Conservation (phyloP, 495 filamentous ascomycete genomes). For the Xylaria venustula region DNA sequence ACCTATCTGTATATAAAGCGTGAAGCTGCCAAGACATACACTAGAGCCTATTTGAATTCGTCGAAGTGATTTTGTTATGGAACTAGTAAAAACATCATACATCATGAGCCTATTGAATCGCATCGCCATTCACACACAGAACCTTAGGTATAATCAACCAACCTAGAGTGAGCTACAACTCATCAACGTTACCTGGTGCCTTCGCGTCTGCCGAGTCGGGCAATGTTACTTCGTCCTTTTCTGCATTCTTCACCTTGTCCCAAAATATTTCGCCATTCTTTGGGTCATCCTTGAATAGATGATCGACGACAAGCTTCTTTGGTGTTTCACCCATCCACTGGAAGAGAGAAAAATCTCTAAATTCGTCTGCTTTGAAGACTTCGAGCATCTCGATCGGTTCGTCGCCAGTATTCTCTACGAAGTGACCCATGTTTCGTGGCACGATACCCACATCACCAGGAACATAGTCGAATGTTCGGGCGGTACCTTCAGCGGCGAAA, state of each 20-base stretch:
- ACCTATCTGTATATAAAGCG: no score
- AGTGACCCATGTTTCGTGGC: slow-evolving; percentile 61
- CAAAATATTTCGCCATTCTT: slow-evolving; percentile 56
- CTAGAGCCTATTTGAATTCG: no score
- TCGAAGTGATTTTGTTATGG: neutral
- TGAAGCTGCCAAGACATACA: no score
- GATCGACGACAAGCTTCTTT: slow-evolving; percentile 57
- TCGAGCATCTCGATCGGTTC: slow-evolving; percentile 61
- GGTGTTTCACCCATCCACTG: slow-evolving; percentile 71
- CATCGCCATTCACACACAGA: no score
- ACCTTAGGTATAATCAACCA: neutral
- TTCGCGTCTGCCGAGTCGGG: slow-evolving; percentile 8
- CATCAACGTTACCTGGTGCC: slow-evolving; percentile 10
- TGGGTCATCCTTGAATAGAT: slow-evolving; percentile 55
- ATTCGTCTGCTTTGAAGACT: slow-evolving; percentile 57
- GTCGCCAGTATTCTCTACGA: slow-evolving; percentile 61
- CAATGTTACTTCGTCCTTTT: slow-evolving; percentile 44
- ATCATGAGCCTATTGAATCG: no score
- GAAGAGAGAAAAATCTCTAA: slow-evolving; percentile 63
- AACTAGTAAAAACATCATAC: no score
- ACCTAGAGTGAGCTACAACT: slow-evolving; percentile 10
- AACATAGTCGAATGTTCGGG: slow-evolving; percentile 46
- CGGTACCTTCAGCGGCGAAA: slow-evolving; percentile 48
- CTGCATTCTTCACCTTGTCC: slow-evolving; percentile 52
- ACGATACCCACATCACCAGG: slow-evolving; percentile 62